Evolutionary conservation across 2,329 filamentous ascomycete species (phyloP), one percentile per base, ranked within the genome.

Genomic region (Microsporum canis): DNA sequence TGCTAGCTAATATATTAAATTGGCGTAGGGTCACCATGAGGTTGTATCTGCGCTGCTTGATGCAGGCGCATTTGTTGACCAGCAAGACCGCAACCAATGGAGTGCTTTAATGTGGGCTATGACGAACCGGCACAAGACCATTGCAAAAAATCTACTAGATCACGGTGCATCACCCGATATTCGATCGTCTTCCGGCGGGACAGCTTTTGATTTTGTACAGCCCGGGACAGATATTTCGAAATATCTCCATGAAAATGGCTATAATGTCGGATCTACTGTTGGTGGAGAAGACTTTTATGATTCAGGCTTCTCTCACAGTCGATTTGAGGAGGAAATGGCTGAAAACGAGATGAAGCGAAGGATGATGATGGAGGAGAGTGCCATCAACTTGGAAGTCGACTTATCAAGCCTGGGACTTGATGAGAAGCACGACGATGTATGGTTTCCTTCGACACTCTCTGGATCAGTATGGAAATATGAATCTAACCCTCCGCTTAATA

Each of bases 81-180:
- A 87, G 68, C 92, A 97, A 74, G 94, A 99, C 72, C 88, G 87
- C 65, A 97, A 97, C 71, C 88, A 95, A 71, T 99, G 94, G 94
- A 97, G 89, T 69, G 89, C 94, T 12, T 80, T 99, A 63, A 99
- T 99, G 91, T 99, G 94, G 94, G 92, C 94, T 57, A 97, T 97
- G 89, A 99, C 94, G 61, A 99, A 99, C 74, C 81, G 91, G 61
- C 94, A 99, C 76, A 97, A 97, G 76, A 86, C 86, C 56, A 99
- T 99, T 66, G 91, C 92, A 39, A 97, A 97, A 75, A 80, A 91
- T 8, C 78, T 99, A 14, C 82, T 99, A 38, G 92, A 99, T 72
- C 89, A 94, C 69, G 91, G 91, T 14, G 94, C 94, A 23, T 96
- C 91, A n/a, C 88, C 91, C 2, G 92, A 97, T 69, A 88, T 95